Evolutionary conservation across 805 yeast genomes (phyloP), one percentile per base, ranked within the genome.

Genomic region (Candida argentea): DNA sequence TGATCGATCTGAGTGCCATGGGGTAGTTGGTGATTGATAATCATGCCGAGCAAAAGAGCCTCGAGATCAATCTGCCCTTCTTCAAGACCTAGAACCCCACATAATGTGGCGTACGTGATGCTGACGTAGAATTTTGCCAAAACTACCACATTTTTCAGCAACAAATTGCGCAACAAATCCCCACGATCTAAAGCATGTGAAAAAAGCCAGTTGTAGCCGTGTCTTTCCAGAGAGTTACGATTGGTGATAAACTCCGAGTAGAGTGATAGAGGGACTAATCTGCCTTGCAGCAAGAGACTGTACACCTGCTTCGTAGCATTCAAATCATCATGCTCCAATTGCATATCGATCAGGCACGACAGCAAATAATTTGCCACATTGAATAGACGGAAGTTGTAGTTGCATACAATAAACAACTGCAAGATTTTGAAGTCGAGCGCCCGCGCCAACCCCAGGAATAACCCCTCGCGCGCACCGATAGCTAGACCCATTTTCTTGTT

Each of bases 1-100:
- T 61, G 67, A 44, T 61, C 62, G 15, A 61, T 49, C 25, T 38
- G 43, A 5, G 57, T 45, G 9, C 42, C 42, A 7, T 31, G 24
- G 1, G 55, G 54, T 11, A 61, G 41, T 33, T 58, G 57, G 25
- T 50, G 47, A 12, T 35, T 36, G 13, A 46, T 39, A 24, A 61
- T 56, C 66, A 61, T 61, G n/a, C 39, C 40, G 20, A 43, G 38
- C 5, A 60, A 34, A 17, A 55, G 27, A 13, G 35, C 39, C 32
- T 60, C 61, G 13, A 35, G 23, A 2, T 25, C 33, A 9, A 36
- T 27, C 20, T 10, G 7, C 7, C 10, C 20, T 8, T 18, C 10
- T 18, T 18, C 20, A 5, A 38, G 21, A 4, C 37, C 34, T 17
- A 56, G 39, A 9, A 55, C 18, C 5, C 33, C n/a, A 21, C 31